Evolutionary conservation across 2,329 filamentous ascomycete genomes (phyloP).

Genomic region (Ophiosphaerella narmari): DNA sequence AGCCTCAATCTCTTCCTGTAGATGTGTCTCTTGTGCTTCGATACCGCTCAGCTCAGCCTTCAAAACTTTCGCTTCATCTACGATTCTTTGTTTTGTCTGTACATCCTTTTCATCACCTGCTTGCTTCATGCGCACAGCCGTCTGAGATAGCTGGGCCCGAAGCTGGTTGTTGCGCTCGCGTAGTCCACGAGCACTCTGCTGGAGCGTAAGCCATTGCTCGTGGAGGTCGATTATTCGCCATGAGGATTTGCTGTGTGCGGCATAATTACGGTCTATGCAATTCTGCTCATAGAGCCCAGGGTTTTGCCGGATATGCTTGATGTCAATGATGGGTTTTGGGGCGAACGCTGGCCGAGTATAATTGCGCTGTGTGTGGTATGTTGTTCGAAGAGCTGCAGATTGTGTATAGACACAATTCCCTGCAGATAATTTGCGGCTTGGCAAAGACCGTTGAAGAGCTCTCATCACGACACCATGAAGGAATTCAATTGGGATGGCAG

Average conservation of each 20-base stretch:
- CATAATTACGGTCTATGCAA: slow-evolving; percentile 84
- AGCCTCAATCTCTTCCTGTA: slow-evolving; percentile 69
- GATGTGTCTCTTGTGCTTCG: slow-evolving; percentile 64
- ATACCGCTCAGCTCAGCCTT: slow-evolving; percentile 67
- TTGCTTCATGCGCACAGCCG: slow-evolving; percentile 33
- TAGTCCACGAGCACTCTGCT: slow-evolving; percentile 63
- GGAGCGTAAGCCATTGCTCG: slow-evolving; percentile 54
- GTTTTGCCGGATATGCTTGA: slow-evolving; percentile 89
- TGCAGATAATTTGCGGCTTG: not conserved
- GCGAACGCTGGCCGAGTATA: slow-evolving; percentile 69
- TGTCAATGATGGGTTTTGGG: slow-evolving; percentile 78
- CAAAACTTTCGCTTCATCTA: slow-evolving; percentile 66
- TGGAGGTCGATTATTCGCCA: slow-evolving; percentile 58
- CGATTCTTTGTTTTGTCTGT: slow-evolving; percentile 55
- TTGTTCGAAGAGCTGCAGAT: slow-evolving; percentile 5
- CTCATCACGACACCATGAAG: slow-evolving; percentile 25
- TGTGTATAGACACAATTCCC: slow-evolving; percentile 5
- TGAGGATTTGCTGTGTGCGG: slow-evolving; percentile 55
- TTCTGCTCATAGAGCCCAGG: slow-evolving; percentile 80
- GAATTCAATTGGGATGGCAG: slow-evolving; percentile 5
- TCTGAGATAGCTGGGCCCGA: slow-evolving; percentile 57
- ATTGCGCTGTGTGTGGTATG: slow-evolving; percentile 46
- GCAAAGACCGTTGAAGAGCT: slow-evolving; percentile 7
- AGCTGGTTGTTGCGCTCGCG: slow-evolving; percentile 70
- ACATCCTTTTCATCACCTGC: slow-evolving; percentile 43